A percentile compares a stretch with the other conserved stretches of the same genome.
Evolutionary conservation across 2,329 filamentous ascomycete genomes (phyloP).

Genomic region (Calonectria pteridis): DNA sequence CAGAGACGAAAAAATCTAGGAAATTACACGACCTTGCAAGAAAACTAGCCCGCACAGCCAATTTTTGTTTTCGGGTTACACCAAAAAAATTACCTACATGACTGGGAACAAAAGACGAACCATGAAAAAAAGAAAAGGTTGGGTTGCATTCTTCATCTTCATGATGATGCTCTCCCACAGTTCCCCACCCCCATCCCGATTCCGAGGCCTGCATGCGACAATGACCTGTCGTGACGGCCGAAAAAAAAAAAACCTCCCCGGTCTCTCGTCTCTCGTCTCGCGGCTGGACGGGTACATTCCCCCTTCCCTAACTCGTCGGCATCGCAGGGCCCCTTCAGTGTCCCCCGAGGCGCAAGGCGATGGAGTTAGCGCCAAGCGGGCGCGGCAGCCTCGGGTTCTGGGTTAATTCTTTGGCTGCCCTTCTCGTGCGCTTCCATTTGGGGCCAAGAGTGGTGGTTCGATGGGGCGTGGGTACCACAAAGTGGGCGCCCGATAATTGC

Average conservation of each 20-base stretch:
- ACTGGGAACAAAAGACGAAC: background rate
- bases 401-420: conserved; percentile 19
- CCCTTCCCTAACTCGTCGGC: background rate
- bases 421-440: conserved; percentile 20
- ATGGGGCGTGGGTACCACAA: conserved; percentile 14
- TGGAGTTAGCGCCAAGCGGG: conserved; percentile 23
- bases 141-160: conserved; percentile 7
- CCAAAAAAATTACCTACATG: background rate
- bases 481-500: conserved; percentile 22
- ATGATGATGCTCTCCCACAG: background rate
- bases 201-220: conserved; percentile 16
- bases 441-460: conserved; percentile 37
- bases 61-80: background rate
- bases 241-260: background rate
- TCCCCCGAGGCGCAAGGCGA: conserved; percentile 6
- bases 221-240: conserved; percentile 1
- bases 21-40: background rate
- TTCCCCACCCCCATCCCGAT: background rate
- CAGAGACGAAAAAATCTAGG: conserved; percentile 8
- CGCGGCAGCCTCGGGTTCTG: conserved; percentile 25
- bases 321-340: background rate
- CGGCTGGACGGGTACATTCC: conserved; percentile 6
- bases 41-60: background rate
- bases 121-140: background rate
- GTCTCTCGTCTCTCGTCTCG: conserved; percentile 11